Base-by-base conservation (phyloP, 768 basidiomycete genomes). In the Tricholoma matsutake region DNA sequence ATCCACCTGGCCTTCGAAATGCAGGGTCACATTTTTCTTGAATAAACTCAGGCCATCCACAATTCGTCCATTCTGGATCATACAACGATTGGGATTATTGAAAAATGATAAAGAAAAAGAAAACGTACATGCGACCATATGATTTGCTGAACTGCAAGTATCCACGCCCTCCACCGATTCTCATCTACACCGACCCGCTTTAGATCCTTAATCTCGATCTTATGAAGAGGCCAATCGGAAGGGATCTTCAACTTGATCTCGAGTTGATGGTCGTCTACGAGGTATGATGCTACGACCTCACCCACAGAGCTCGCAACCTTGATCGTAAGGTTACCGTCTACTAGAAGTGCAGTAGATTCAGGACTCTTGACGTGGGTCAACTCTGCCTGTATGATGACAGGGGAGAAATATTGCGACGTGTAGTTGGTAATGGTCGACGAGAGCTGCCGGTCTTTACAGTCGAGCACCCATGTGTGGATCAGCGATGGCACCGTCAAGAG, bases 1-100 rank as follows among this genome's bases (percentile, higher is more conserved):
- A 67, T 96, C 94, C 2, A 92, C 91, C 71, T 95, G 90, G 6
- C 96, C 96, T 64, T 96, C 93, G 68, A 98, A 99, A 72, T 98
- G 94, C 18, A 92, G 81, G 0, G 86, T 81, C 47, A 96, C 94
- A 69, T 98, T 98, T 75, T 91, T 93, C 76, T 95, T 96, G 83
- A 98, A 98, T 61, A 96, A 76, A 5, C 83, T 82, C 18, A 98
- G 72, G 0, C 92, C 95, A 69, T 98, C 97, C 9, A 92, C 80
- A 29, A 99, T 88, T 54, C 88, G 84, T 6, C 96, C 95, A 66
- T 94, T 95, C 95, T 97, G 70, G 29, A 7, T 7, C 10, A 32
- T 1, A 60, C 35, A 11, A 58, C 47, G 13, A 34, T 54, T 20
- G 39, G 63, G 18, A 9, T 22, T 29, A 35, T 54, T 20, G 55